phyloP scores from a whole-genome alignment of 805 yeast genomes.

The Teunomyces aglyptinius region DNA sequence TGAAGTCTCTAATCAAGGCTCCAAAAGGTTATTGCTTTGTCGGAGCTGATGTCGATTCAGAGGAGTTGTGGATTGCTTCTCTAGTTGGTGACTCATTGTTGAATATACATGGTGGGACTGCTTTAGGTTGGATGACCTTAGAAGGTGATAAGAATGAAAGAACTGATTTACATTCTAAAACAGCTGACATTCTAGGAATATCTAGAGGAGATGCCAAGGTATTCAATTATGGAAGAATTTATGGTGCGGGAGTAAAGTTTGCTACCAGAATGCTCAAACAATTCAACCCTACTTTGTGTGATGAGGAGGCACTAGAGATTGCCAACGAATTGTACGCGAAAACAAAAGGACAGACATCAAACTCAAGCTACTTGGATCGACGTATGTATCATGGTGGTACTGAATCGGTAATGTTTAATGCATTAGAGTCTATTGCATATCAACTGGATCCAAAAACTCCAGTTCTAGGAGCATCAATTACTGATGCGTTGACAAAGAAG shows the following conservation, averaged over 20 bases:
- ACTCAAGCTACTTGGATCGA: slow-evolving; percentile 23
- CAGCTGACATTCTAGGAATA: slow-evolving; percentile 86
- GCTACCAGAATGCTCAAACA: slow-evolving; percentile 82
- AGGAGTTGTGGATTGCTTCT: slow-evolving; percentile 97
- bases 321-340: slow-evolving; percentile 71
- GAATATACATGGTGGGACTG: slow-evolving; percentile 90
- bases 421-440: slow-evolving; percentile 82
- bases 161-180: slow-evolving; percentile 92
- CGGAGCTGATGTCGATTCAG: slow-evolving; percentile 99
- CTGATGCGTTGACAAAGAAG: slow-evolving; percentile 69
- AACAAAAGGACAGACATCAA: slow-evolving; percentile 68
- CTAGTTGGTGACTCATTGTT: slow-evolving; percentile 89
- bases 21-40: slow-evolving; percentile 89
- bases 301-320: slow-evolving; percentile 59
- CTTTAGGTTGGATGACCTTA: slow-evolving; percentile 98
- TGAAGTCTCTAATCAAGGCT: slow-evolving; percentile 81
- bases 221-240: slow-evolving; percentile 94
- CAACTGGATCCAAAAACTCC: slow-evolving; percentile 84
- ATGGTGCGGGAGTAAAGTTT: slow-evolving; percentile 94
- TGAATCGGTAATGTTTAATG: slow-evolving; percentile 88
- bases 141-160: slow-evolving; percentile 92
- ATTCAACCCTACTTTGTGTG: slow-evolving; percentile 70
- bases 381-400: slow-evolving; percentile 80
- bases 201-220: slow-evolving; percentile 90
- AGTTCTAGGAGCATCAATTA: slow-evolving; percentile 88